phyloP scores from a whole-genome alignment of 768 basidiomycete species.

The Boletus tomentosulus region DNA sequence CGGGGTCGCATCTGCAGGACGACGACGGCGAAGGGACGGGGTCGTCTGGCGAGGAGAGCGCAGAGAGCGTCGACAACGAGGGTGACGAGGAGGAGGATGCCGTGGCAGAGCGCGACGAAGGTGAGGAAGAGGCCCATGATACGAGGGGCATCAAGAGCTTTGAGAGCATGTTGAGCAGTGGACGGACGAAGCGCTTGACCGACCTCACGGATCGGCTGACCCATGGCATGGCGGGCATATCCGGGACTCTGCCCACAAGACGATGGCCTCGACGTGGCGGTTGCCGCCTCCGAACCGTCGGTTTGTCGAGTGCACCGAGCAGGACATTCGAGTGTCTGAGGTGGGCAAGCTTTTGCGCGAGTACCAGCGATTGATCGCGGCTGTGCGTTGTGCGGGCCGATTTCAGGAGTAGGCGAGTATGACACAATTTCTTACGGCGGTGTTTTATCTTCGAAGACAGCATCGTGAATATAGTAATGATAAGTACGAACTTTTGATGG shows the following conservation, averaged over 20 bases:
- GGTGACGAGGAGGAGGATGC: conserved; percentile 9
- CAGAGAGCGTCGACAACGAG: not conserved
- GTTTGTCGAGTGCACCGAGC: conserved; percentile 67
- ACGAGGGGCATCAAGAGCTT: conserved; percentile 80
- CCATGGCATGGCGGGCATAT: conserved; percentile 35
- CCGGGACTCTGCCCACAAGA: conserved; percentile 27
- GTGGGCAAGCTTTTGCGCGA: too few species aligned
- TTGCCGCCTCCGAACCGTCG: conserved; percentile 52
- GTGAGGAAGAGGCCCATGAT: conserved; percentile 40
- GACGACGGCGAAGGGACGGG: not conserved
- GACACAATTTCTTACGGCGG: too few species aligned
- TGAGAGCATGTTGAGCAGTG: conserved; percentile 70
- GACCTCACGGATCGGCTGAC: conserved; percentile 74
- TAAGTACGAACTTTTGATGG: too few species aligned
- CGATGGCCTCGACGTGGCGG: conserved; percentile 31
- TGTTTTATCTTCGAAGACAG: too few species aligned
- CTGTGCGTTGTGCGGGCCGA: too few species aligned
- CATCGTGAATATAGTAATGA: too few species aligned
- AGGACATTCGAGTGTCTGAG: conserved; percentile 39
- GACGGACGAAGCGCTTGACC: conserved; percentile 20
- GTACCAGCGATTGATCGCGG: too few species aligned
- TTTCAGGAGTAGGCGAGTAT: too few species aligned
- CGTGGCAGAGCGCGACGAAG: conserved; percentile 28
- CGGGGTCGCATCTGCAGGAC: conserved; percentile 9
- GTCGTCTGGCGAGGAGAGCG: conserved; percentile 10